Percentiles rank a stretch among this genome's conserved stretches.
phyloP scores from a whole-genome alignment of 257 asterid species.

The Capsicum pubescens region DNA sequence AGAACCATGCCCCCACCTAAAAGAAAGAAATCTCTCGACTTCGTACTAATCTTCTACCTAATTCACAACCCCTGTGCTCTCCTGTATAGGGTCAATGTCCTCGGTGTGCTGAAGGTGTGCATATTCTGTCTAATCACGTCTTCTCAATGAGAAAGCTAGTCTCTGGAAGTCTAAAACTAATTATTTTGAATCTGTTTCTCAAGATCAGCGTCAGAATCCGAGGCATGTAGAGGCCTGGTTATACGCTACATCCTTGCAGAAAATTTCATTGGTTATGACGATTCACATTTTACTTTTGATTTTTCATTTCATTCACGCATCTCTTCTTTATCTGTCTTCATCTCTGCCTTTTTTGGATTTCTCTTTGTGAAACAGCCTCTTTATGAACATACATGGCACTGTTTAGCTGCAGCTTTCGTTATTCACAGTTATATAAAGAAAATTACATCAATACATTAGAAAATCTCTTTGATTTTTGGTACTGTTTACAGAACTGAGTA shows the following conservation, averaged over 20 bases:
- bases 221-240: neutral
- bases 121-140: neutral
- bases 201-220: neutral
- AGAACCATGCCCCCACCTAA: neutral
- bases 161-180: neutral
- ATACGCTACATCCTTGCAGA: neutral
- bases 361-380: neutral
- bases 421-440: neutral
- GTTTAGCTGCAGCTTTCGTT: neutral
- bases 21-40: neutral
- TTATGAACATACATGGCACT: neutral
- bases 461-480: neutral
- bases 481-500: neutral
- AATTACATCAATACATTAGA: neutral
- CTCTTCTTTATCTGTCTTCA: neutral
- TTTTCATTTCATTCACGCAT: neutral
- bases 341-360: neutral
- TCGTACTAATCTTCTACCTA: too few relatives aligned
- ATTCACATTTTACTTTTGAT: neutral
- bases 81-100: too few relatives aligned
- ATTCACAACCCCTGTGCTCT: too few relatives aligned
- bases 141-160: neutral
- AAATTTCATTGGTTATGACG: neutral
- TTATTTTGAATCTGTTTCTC: neutral
- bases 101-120: neutral